phyloP scores from a whole-genome alignment of 352 stramenopile genomes.

The Globisporangium sylvaticum region DNA sequence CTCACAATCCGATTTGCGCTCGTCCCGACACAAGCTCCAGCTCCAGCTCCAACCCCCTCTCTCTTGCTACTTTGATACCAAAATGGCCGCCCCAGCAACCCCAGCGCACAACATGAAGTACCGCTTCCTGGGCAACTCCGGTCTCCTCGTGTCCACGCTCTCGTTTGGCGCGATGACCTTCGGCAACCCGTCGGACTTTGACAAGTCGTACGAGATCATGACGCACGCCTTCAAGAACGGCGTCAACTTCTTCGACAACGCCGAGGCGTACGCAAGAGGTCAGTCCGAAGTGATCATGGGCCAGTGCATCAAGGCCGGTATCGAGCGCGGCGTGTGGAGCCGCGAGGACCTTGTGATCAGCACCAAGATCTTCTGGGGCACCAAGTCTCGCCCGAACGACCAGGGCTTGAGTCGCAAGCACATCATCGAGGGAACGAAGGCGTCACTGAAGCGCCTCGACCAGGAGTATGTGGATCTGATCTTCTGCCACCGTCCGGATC shows the following conservation, averaged over 20 bases:
- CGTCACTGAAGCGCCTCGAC: conserved; percentile 35
- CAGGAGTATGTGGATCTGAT: conserved; percentile 50
- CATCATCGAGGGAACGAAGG: conserved; percentile 40
- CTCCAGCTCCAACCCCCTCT: too few relatives aligned
- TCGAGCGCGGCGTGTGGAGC: conserved; percentile 20
- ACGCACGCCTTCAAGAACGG: conserved; percentile 27
- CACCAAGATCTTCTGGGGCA: conserved; percentile 54
- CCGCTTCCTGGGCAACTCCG: conserved; percentile 47
- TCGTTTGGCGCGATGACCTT: conserved; percentile 34
- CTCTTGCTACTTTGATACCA: too few relatives aligned
- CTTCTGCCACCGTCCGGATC: conserved; percentile 41
- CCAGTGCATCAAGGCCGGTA: conserved; percentile 19
- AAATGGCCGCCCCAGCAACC: too few relatives aligned
- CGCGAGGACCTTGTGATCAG: conserved; percentile 52
- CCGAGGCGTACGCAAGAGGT: conserved; percentile 31
- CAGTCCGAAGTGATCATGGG: conserved; percentile 32
- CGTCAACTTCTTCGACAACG: conserved; percentile 59
- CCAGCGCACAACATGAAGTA: conserved; percentile 68
- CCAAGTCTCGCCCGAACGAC: conserved; percentile 25
- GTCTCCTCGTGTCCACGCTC: conserved; percentile 38
- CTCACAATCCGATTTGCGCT: too few relatives aligned
- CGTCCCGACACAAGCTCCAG: too few relatives aligned
- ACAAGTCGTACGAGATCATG: conserved; percentile 30
- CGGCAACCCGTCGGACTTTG: conserved; percentile 13
- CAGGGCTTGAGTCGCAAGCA: conserved; percentile 33